Evolutionary conservation across 228 moss, liverwort and hornwort species (phyloP), one percentile per base, ranked within the genome.

Genomic region (Sphagnum magellanicum): DNA sequence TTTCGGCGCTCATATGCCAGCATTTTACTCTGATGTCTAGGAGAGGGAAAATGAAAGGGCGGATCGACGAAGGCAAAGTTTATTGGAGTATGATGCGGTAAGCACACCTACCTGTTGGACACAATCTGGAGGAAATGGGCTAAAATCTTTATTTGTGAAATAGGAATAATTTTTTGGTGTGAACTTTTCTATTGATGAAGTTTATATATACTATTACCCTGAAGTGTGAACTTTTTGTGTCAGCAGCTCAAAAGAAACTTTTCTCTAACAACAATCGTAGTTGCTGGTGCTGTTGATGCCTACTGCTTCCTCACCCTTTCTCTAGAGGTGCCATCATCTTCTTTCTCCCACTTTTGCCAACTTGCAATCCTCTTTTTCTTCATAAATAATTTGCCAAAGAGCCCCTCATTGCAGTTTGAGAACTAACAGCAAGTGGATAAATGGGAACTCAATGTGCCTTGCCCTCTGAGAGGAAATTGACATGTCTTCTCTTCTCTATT

Each of bases 191-290:
- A 67, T 51, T 8, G 8, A 8, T 12, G 50, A 13, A 68, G 6
- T 49, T 14, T 49, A 71, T 46, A 16, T 51, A 14, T 4, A 17
- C 47, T 63, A 51, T 16, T 49, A 5, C 5, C 15, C 17, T 63
- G 60, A 8, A 4, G 62, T 52, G 52, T 53, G 32, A 5, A 4
- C 16, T 59, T 4, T 60, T 48, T 8, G 55, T 63, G 50, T 81
- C 59, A 6, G 70, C 90, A 93, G 93, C 81, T 92, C n/a, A 95
- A 95, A 78, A 79, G 85, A 68, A 88, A 89, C 17, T 79, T 92
- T 48, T 95, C 87, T 12, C 68, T 68, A 46, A 89, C 87, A 64
- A 95, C 92, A 71, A 78, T 80, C 16, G 71, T 59, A 50, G 88
- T 95, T 51, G 87, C 91, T 48, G 87, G 63, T 58, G 78, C 82